Evolutionary conservation across 2,329 filamentous ascomycete species (phyloP), one percentile per base, ranked within the genome.

Genomic region (Fusarium avenaceum): DNA sequence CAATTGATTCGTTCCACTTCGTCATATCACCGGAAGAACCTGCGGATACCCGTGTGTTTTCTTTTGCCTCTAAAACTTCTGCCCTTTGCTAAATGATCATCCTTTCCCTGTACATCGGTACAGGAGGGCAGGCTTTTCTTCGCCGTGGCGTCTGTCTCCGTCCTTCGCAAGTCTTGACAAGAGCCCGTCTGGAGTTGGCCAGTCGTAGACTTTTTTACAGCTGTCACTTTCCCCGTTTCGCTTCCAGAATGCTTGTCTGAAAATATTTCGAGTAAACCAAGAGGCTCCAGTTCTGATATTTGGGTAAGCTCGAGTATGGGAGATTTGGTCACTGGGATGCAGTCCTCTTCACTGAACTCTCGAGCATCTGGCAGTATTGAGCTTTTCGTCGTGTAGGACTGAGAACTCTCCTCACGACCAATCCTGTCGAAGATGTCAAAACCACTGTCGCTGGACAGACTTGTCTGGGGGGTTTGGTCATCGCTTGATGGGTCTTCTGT

Each of bases 21-120:
- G 15, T 70, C 19, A 84, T 40, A 11, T 70, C n/a, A 84, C 51
- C 80, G 80, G 70, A 85, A 85, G 54, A 84, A 76, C 55, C 76
- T 82, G 40, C 82, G 80, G 54, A 83, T 76, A 10, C 81, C 78
- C 57, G 80, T 78, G 19, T 79, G 76, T 26, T 56, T 69, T 47
- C 52, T 49, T 49, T 52, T 52, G n/a, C 24, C 38, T 42, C 20
- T 39, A 6, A 30, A 28, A 19, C 42, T 42, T 52, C 51, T 48
- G 19, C 79, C 76, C 59, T 75, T 79, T 24, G 75, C 70, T 81
- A 80, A 81, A 54, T 78, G 76, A 42, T 75, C 76, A 24, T 76
- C 67, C 7, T 78, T 72, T 62, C 76, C 78, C 42, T 52, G 57
- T 13, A 53, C 30, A 11, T 11, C 48, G 20, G 24, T 9, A 19